Evolutionary conservation across 768 basidiomycete genomes (phyloP), one percentile per base, ranked within the genome.

Genomic region (Mycena vitilis): DNA sequence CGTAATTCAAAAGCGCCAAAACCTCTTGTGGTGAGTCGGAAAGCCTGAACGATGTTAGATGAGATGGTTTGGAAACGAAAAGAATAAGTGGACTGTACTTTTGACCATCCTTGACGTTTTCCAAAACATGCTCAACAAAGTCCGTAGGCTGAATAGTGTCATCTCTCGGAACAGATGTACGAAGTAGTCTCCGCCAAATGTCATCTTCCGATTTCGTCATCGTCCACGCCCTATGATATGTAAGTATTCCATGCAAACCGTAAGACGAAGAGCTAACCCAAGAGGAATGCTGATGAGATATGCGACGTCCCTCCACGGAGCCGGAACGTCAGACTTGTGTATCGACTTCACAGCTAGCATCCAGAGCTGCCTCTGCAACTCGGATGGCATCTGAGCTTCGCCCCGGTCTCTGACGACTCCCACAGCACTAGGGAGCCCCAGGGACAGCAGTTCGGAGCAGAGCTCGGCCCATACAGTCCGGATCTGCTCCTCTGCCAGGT

Each of bases 291-390:
- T 73, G 22, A 91, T 79, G 63, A 89, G 81, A 23, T 79, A 76
- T 2, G 84, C 71, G 0, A 86, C 64, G 55, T 83, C 82, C 60
- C 78, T 74, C 86, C 84, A 87, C 51, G 72, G 69, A 20, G 75
- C 72, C 16, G 71, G 68, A 20, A 55, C 71, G 12, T 76, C 74
- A 8, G 71, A 67, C 22, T 73, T 74, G 40, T 75, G 65, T 72
- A 79, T 77, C 3, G 75, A 77, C 59, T 74, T 76, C 5, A 84
- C 86, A 23, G 86, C 64, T 47, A 84, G 72, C 5, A 65, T 73
- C 90, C 90, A 91, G 23, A 89, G 74, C 54, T 82, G 79, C 38
- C 84, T 82, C 36, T 78, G 80, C 42, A 81, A 74, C 47, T 83
- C 79, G 56, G 53, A 7, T 23, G 71, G 66, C 54, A 72, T 68